Conservation (phyloP, 164 flowering plant genomes). For the Sextonia rubra region DNA sequence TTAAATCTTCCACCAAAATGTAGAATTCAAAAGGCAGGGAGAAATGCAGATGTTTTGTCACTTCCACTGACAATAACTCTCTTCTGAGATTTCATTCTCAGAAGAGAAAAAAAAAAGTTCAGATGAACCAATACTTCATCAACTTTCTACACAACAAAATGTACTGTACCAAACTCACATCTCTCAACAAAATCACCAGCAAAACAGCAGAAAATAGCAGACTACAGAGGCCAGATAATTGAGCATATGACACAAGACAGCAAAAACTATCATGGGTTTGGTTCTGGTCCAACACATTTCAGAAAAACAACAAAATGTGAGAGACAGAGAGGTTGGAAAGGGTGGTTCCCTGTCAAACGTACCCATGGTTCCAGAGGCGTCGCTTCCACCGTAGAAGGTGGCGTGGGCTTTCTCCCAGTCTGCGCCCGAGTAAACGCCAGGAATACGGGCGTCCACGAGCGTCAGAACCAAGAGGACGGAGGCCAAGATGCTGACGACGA, state of each 20-base stretch:
- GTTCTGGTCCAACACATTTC: not conserved
- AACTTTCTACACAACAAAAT: not conserved
- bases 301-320: not conserved
- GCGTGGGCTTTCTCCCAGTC: slow-evolving; percentile 72
- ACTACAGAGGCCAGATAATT: not conserved
- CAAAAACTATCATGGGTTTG: not conserved
- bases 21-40: too few species aligned
- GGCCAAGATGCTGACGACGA: slow-evolving; percentile 7
- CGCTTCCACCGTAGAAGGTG: slow-evolving; percentile 85
- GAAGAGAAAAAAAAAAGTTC: not conserved
- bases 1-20: too few species aligned
- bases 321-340: not conserved
- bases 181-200: not conserved
- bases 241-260: not conserved
- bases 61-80: too few species aligned
- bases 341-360: not conserved
- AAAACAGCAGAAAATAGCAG: not conserved
- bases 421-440: slow-evolving; percentile 63
- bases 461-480: slow-evolving; percentile 21
- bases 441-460: slow-evolving; percentile 45
- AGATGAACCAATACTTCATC: not conserved
- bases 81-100: not conserved
- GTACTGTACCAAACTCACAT: not conserved
- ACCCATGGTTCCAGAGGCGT: slow-evolving; percentile 96
- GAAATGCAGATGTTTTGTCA: too few species aligned